A percentile compares a stretch with the other conserved stretches of the same genome.
Evolutionary conservation across 1,284 basidiomycete species (phyloP).

Genomic region (Boletus sp.): DNA sequence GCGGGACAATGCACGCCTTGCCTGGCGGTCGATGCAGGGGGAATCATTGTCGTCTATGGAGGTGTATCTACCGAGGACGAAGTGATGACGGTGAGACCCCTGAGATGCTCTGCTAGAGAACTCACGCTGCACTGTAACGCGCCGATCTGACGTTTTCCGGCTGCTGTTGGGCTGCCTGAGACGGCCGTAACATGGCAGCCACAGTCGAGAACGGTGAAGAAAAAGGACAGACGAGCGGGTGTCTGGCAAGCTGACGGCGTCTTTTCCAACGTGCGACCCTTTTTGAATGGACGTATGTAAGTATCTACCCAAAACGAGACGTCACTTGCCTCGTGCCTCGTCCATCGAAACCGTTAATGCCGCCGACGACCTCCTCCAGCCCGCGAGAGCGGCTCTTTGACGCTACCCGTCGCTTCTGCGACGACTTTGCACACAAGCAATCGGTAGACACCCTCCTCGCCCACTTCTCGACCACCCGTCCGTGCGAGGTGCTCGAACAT

Average conservation of each 20-base stretch:
- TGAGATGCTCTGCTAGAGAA: background rate
- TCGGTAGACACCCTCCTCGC: conserved; percentile 41
- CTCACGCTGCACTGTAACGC: conserved; percentile 20
- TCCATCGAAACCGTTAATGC: background rate
- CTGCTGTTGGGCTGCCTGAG: background rate
- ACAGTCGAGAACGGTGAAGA: too few species aligned
- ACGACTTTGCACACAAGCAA: conserved; percentile 46
- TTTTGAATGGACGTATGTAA: background rate
- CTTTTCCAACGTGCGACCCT: background rate
- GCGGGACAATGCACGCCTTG: conserved; percentile 48
- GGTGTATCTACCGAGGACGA: conserved; percentile 11
- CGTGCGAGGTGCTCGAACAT: conserved; percentile 49
- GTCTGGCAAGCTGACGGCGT: background rate
- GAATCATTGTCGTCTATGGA: conserved; percentile 9
- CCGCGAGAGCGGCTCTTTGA: conserved; percentile 35
- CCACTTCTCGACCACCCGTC: conserved; percentile 48
- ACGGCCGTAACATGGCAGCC: conserved; percentile 5
- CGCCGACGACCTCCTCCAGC: background rate
- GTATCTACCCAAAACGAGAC: background rate
- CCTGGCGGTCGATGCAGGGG: conserved; percentile 37
- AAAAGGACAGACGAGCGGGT: too few species aligned
- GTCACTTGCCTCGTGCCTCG: conserved; percentile 1
- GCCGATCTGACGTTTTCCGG: conserved; percentile 1
- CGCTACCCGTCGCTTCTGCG: conserved; percentile 49
- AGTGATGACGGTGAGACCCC: conserved; percentile 4